Percentiles rank a stretch among this genome's conserved stretches.
phyloP scores from a whole-genome alignment of 305 asterid genomes.

The Plantago lanceolata region DNA sequence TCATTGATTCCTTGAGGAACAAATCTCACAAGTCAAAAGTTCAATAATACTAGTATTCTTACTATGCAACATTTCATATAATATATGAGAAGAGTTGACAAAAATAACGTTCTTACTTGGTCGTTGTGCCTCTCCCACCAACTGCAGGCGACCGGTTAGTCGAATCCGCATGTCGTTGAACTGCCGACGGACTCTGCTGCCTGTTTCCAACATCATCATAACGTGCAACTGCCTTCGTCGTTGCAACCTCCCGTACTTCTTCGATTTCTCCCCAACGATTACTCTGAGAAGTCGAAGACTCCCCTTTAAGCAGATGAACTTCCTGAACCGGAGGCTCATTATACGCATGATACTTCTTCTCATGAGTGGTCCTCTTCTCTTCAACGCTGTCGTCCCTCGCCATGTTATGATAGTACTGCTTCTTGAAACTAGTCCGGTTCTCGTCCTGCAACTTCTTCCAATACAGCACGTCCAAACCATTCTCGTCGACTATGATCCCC shows the following conservation, averaged over 20 bases:
- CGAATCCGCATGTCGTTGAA: neutral
- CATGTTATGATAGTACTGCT: conserved; percentile 37
- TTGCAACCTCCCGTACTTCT: neutral
- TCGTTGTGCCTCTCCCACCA: neutral
- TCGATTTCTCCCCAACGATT: conserved; percentile 37
- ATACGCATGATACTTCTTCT: conserved; percentile 20
- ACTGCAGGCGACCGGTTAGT: neutral
- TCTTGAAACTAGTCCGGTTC: conserved; percentile 39
- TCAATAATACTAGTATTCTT: no score
- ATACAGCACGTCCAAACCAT: conserved; percentile 86
- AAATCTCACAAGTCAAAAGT: no score
- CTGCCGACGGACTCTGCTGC: neutral
- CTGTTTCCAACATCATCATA: neutral
- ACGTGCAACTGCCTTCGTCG: neutral
- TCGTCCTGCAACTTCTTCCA: conserved; percentile 64
- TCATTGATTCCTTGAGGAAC: no score
- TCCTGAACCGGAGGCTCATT: conserved; percentile 36
- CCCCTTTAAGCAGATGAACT: conserved; percentile 51
- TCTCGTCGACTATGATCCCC: conserved; percentile 85
- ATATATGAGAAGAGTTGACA: neutral
- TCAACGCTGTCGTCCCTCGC: conserved; percentile 41
- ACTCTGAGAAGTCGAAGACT: conserved; percentile 62
- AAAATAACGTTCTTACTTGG: neutral
- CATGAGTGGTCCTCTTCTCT: conserved; percentile 42
- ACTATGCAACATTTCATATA: no score